phyloP scores from a whole-genome alignment of 345 rosid genomes.

The Fremontodendron californicum region DNA sequence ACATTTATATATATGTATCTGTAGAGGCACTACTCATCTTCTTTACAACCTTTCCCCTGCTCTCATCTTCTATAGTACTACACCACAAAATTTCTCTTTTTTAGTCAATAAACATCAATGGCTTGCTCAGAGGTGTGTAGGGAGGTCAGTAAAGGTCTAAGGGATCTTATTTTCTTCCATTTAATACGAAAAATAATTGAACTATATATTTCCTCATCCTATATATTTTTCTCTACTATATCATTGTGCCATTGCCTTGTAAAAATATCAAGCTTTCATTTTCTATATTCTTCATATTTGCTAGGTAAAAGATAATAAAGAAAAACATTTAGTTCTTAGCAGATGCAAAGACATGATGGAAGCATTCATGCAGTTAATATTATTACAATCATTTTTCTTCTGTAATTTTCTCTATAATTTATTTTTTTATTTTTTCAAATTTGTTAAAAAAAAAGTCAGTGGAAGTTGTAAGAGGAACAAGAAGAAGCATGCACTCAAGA shows the following conservation, averaged over 20 bases:
- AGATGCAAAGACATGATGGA: constrained; percentile 10
- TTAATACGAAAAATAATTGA: neutral
- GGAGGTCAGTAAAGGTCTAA: constrained; percentile 33
- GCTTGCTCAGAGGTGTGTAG: too few species aligned
- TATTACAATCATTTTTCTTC: neutral
- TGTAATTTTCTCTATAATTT: neutral
- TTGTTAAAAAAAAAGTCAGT: constrained; percentile 24
- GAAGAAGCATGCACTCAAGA: constrained; percentile 43
- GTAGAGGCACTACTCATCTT: too few species aligned
- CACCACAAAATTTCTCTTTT: too few species aligned
- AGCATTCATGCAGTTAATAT: constrained; percentile 1
- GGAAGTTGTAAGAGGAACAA: constrained; percentile 32
- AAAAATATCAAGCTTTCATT: neutral
- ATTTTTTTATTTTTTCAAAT: too few species aligned
- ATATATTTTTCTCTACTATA: too few species aligned
- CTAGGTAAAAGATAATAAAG: neutral
- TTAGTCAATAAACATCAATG: too few species aligned
- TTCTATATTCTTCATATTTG: neutral
- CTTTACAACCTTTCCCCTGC: too few species aligned
- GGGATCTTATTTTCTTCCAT: neutral
- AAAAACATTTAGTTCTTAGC: neutral
- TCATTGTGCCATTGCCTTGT: too few species aligned
- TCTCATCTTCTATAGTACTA: too few species aligned
- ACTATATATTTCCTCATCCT: neutral
- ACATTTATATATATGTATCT: too few species aligned